Evolutionary conservation across 768 basidiomycete genomes (phyloP).

Genomic region (Tylopilus subfusipes): DNA sequence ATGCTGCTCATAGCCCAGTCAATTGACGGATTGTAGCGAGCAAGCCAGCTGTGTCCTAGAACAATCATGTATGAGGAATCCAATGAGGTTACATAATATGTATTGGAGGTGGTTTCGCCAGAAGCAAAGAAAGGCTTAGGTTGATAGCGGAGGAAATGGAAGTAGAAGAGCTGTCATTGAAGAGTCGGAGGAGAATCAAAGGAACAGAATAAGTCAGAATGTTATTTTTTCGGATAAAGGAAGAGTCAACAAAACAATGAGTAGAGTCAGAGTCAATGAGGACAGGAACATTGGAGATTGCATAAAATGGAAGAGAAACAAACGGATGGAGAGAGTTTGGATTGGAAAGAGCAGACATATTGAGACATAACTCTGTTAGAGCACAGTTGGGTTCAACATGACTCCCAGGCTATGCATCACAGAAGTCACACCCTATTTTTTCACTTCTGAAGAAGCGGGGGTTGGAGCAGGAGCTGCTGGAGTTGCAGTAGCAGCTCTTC

Average conservation of each 20-base stretch:
- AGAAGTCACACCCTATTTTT: background rate
- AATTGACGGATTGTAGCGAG: background rate
- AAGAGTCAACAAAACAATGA: background rate
- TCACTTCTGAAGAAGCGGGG: background rate
- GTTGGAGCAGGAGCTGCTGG: background rate
- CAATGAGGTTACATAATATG: background rate
- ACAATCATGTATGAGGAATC: background rate
- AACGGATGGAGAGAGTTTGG: background rate
- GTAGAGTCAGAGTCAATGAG: background rate
- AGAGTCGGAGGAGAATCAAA: background rate
- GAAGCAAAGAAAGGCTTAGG: background rate
- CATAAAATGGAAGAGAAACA: no score
- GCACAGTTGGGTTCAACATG: background rate
- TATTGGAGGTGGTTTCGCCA: background rate
- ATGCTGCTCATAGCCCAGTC: no score
- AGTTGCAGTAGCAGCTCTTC: background rate
- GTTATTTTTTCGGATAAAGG: background rate
- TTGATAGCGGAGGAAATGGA: background rate
- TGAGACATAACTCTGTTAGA: background rate
- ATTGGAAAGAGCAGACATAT: background rate
- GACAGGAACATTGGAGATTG: background rate
- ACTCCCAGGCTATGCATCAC: background rate
- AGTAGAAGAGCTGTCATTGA: background rate
- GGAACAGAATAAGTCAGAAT: background rate
- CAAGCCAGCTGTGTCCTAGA: background rate